Conservation (phyloP, 257 asterid genomes). For the Forsythia viridissima region DNA sequence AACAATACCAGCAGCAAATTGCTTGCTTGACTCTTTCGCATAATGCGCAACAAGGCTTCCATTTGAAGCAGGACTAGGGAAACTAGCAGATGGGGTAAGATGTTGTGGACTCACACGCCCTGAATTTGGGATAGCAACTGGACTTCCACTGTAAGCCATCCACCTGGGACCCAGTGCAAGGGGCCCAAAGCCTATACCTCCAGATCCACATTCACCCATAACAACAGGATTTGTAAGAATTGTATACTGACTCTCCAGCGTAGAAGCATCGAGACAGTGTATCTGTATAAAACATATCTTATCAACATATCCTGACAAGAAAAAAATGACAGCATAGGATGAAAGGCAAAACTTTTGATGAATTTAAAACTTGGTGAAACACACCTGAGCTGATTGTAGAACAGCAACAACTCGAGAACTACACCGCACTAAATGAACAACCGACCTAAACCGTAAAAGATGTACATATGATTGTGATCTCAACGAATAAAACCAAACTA, state of each 20-base stretch:
- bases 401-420: constrained; percentile 80
- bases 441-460: constrained; percentile 73
- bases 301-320: constrained; percentile 9
- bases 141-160: constrained; percentile 95
- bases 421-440: constrained; percentile 81
- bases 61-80: constrained; percentile 57
- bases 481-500: constrained; percentile 86
- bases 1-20: constrained; percentile 87
- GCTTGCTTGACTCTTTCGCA: constrained; percentile 96
- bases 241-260: constrained; percentile 72
- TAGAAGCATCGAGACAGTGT: constrained; percentile 77
- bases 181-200: constrained; percentile 79
- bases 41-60: constrained; percentile 90
- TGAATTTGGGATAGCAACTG: constrained; percentile 56
- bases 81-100: constrained; percentile 58
- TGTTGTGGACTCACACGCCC: constrained; percentile 82
- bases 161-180: constrained; percentile 95
- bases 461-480: constrained; percentile 79
- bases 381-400: constrained; percentile 86
- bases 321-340: neutral
- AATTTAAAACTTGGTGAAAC: constrained; percentile 11
- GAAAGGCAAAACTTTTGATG: constrained; percentile 2
- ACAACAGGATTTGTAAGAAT: constrained; percentile 84
- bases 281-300: constrained; percentile 43
- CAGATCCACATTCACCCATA: constrained; percentile 47